phyloP scores from a whole-genome alignment of 148 eudicot genomes.

The Rhododendron griersonianum region DNA sequence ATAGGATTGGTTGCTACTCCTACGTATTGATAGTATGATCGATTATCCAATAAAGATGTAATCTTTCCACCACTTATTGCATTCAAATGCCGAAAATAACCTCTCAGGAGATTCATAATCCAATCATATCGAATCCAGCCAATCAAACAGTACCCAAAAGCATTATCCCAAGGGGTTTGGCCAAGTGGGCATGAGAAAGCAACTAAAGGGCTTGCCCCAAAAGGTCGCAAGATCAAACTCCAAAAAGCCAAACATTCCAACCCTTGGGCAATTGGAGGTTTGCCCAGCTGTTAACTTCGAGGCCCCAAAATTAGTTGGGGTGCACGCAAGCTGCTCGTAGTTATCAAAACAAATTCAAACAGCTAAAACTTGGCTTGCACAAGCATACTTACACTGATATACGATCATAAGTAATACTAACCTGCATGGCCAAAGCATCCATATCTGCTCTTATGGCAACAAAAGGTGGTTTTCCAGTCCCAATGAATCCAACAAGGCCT shows the following conservation, averaged over 20 bases:
- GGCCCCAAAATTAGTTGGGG: not conserved
- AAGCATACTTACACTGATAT: not conserved
- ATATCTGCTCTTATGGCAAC: constrained; percentile 57
- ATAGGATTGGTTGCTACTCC: not conserved
- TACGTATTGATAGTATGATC: not conserved
- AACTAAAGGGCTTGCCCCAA: no score
- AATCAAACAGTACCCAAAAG: not conserved
- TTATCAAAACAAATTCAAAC: not conserved
- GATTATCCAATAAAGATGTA: not conserved
- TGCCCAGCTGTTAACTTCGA: no score
- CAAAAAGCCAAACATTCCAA: not conserved
- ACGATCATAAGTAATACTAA: not conserved
- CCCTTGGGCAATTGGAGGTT: no score
- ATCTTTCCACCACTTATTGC: not conserved
- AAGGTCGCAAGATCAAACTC: not conserved
- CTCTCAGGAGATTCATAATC: not conserved
- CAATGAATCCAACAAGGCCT: constrained; percentile 44
- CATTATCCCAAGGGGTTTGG: not conserved
- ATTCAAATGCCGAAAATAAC: not conserved
- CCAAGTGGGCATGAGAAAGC: no score
- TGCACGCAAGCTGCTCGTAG: not conserved
- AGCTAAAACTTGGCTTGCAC: not conserved
- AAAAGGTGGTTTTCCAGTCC: constrained; percentile 45
- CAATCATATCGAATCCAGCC: not conserved
- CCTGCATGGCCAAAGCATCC: constrained; percentile 61